These are phyloP conservation scores for Fusarium sp. DNA, from an alignment of 2,329 filamentous ascomycete species.

Conservation along the genomic window DNA sequence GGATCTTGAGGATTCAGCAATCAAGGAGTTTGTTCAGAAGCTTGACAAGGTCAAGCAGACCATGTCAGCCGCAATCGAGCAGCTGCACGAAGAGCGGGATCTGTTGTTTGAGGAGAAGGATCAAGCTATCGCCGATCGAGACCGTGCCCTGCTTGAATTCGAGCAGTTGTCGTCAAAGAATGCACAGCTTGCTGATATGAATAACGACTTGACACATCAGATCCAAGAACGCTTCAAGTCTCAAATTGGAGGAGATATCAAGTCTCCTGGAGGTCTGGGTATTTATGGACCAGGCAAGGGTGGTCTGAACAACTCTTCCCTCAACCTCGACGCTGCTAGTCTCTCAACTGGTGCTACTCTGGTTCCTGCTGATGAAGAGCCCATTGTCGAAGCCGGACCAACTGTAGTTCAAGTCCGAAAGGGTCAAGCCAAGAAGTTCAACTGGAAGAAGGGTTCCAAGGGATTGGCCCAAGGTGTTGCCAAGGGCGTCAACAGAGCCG, in stretches of 20 bases:
- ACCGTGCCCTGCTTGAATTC: conserved; percentile 94
- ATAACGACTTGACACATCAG: conserved; percentile 93
- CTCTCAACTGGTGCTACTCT: conserved; percentile 69
- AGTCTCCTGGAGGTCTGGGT: conserved; percentile 65
- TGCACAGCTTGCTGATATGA: conserved; percentile 91
- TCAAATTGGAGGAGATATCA: conserved; percentile 68
- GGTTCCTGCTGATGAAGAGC: conserved; percentile 74
- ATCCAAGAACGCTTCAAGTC: conserved; percentile 94
- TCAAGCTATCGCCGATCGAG: conserved; percentile 84
- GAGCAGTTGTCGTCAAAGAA: conserved; percentile 96
- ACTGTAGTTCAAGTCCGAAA: conserved; percentile 96
- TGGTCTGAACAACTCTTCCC: conserved; percentile 61
- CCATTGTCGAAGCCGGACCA: conserved; percentile 77
- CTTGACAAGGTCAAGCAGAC: conserved; percentile 70
- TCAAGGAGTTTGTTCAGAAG: conserved; percentile 89
- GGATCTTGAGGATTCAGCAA: conserved; percentile 87
- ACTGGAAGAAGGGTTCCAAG: conserved; percentile 98
- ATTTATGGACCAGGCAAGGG: conserved; percentile 68
- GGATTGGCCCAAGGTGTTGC: conserved; percentile 93
- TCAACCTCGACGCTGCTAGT: conserved; percentile 65
- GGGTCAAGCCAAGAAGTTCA: conserved; percentile 94
- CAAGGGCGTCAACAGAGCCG: conserved; percentile 93
- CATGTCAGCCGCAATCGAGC: conserved; percentile 69
- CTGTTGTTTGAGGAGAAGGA: conserved; percentile 87
- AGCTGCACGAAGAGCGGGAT: conserved; percentile 78